A percentile compares a stretch with the other conserved stretches of the same genome.
These are phyloP conservation scores for Aurantiochytrium sp. DNA, from an alignment of 108 stramenopile genomes.

Conservation along the genomic window DNA sequence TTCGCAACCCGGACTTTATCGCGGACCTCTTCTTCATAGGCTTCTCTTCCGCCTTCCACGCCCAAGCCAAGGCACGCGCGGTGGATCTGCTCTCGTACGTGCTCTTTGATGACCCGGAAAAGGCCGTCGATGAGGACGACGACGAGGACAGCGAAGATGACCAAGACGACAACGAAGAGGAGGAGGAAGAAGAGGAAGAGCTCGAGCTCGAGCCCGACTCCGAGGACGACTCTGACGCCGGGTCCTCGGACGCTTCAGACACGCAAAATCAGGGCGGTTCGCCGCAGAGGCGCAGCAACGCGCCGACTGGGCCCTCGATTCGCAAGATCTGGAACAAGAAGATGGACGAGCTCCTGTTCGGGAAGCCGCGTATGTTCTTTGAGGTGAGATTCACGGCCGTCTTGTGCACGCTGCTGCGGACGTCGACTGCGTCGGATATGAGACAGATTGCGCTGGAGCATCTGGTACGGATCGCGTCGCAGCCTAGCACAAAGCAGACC, in stretches of 20 bases:
- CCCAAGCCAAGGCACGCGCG: slow-evolving; percentile 12
- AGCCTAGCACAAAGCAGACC: neutral
- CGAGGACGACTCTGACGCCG: neutral
- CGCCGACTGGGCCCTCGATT: neutral
- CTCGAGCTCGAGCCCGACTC: neutral
- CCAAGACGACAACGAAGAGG: neutral
- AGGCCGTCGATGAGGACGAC: neutral
- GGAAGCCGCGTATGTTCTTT: neutral
- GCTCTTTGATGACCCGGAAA: neutral
- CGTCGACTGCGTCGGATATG: neutral
- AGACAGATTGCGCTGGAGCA: neutral
- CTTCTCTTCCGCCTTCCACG: neutral
- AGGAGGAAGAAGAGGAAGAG: neutral
- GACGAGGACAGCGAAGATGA: neutral
- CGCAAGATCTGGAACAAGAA: neutral
- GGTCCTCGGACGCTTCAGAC: too few species aligned
- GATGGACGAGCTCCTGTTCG: neutral
- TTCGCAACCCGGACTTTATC: neutral
- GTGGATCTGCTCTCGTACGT: neutral
- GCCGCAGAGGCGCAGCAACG: neutral
- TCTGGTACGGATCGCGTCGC: neutral
- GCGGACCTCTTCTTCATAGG: neutral
- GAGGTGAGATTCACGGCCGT: neutral
- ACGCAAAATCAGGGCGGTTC: too few species aligned
- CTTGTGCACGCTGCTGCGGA: neutral